Base-by-base conservation (phyloP, 2,329 filamentous ascomycete genomes). In the Fusarium falciforme region DNA sequence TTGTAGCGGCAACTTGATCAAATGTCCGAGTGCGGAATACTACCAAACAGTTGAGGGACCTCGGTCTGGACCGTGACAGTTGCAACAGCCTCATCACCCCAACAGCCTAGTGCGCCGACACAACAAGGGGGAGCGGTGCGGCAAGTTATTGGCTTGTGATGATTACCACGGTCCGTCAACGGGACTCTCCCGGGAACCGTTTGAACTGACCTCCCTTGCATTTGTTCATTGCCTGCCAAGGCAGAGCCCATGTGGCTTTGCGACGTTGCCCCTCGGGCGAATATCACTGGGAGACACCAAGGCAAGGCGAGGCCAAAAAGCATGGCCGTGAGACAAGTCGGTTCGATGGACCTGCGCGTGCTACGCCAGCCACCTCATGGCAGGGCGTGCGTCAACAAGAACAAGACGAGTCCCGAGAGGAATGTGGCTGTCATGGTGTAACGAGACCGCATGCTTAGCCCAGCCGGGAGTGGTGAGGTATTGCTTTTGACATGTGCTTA, bases 331-430 rank as follows among this genome's bases (percentile, higher is more conserved):
- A 74, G 68, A 74, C 72, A 74, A 63, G 35, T 38, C 68, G 60
- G 57, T 68, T 58, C 49, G 47, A n/a, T 55, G 54, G 40, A 22
- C 49, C 65, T 35, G 35, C 11, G 35, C 20, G 60, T 60, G 36
- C 17, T 31, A 49, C 40, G 59, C 59, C 68, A 66, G 61, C 72
- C 68, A 72, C 72, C 71, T 74, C 71, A 74, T 74, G 72, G 72
- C 59, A 72, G 47, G 68, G 61, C 42, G 55, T 74, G 59, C 54
- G 52, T 22, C 29, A 14, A 17, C 29, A 68, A 57, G 38, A 62
- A 40, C 40, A 62, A 47, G 49, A 64, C 42, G 52, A 64, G 22
- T 27, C 60, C 17, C 31, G 17, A 42, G 35, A 62, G 72, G 68
- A 64, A 74, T 74, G 68, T 74, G 64, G 68, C 68, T 65, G 38